phyloP scores from a whole-genome alignment of 106 monocot species.

The Acanthochlamys bracteata region DNA sequence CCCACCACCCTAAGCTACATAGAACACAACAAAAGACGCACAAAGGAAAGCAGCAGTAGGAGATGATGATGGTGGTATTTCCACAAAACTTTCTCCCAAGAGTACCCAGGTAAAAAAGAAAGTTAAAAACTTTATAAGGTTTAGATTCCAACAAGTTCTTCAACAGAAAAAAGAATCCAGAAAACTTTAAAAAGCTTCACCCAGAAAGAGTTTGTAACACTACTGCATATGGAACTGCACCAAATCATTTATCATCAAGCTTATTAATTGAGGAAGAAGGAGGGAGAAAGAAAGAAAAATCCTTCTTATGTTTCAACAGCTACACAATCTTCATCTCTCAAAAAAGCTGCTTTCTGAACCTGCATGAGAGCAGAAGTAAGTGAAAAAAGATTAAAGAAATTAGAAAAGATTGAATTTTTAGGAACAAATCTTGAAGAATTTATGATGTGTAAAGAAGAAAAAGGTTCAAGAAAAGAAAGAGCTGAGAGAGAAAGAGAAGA shows the following conservation, averaged over 20 bases:
- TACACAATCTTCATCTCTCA: background rate
- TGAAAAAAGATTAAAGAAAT: background rate
- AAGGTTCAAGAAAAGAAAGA: background rate
- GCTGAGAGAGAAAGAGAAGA: conserved; percentile 10
- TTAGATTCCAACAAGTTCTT: conserved; percentile 2
- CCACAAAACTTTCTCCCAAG: conserved; percentile 3
- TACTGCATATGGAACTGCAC: background rate
- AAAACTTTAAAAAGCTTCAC: background rate
- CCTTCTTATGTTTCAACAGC: background rate
- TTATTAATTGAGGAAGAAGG: background rate
- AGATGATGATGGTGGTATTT: conserved; percentile 1
- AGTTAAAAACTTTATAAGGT: background rate
- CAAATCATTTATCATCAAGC: background rate
- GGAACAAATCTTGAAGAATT: background rate
- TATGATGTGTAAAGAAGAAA: background rate
- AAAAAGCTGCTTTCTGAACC: background rate
- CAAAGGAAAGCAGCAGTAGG: no score
- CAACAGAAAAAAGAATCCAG: background rate
- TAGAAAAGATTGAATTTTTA: background rate
- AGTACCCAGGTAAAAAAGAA: background rate
- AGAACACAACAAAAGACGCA: background rate
- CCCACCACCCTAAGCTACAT: conserved; percentile 4
- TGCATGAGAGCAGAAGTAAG: background rate
- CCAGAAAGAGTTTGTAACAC: background rate
- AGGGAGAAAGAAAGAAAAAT: conserved; percentile 1